These are phyloP conservation scores for Nothopassalora personata DNA, from an alignment of 2,329 filamentous ascomycete genomes.

Conservation along the genomic window DNA sequence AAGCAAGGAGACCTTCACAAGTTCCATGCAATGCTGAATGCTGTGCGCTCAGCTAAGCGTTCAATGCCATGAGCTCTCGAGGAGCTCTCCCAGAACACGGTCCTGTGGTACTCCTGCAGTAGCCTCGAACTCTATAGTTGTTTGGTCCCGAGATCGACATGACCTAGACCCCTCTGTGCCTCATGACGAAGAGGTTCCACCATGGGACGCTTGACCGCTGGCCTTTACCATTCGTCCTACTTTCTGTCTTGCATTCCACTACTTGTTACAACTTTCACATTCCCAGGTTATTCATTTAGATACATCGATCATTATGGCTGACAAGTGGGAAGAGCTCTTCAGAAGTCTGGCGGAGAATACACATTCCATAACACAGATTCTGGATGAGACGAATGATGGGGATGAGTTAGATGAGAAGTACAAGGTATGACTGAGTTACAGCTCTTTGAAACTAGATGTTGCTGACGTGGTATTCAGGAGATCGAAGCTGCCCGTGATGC, in stretches of 20 bases:
- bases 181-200: constrained; percentile 1
- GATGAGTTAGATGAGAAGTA: constrained; percentile 14
- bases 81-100: too few relatives aligned
- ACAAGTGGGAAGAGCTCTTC: constrained; percentile 21
- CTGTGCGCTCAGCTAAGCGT: background rate
- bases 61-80: background rate
- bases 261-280: background rate
- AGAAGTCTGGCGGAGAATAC: constrained; percentile 21
- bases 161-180: constrained; percentile 1
- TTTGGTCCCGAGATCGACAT: background rate
- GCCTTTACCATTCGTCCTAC: background rate
- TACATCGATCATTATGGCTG: constrained; percentile 12
- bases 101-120: constrained; percentile 1
- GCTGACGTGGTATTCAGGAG: constrained; percentile 6
- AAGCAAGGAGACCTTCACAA: background rate
- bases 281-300: background rate
- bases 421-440: constrained; percentile 9
- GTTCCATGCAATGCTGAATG: background rate
- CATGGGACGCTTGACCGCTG: background rate
- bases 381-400: constrained; percentile 18
- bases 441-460: background rate
- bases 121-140: background rate
- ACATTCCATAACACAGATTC: constrained; percentile 16
- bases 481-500: constrained; percentile 17
- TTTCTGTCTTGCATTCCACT: background rate